Conservation (phyloP, 176 grass and related monocot genomes). For the Hordeum marinum region DNA sequence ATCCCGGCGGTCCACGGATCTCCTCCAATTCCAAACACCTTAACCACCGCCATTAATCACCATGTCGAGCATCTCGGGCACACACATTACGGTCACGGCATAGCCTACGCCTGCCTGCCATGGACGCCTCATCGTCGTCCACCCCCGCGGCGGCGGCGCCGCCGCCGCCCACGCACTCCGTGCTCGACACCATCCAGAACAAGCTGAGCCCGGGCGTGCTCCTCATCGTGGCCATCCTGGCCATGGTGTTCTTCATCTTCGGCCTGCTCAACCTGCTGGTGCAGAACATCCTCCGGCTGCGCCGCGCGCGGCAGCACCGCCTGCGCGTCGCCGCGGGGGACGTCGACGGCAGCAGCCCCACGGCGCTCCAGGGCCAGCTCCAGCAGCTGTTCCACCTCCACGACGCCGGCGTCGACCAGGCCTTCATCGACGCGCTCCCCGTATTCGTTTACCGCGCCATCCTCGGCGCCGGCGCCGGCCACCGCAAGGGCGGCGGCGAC, state of each 20-base stretch:
- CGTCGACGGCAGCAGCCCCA: conserved; percentile 35
- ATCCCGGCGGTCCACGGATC: neutral
- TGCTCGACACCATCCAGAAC: conserved; percentile 26
- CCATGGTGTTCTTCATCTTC: conserved; percentile 79
- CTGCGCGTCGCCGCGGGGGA: conserved; percentile 7
- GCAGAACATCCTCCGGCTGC: conserved; percentile 36
- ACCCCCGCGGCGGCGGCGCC: neutral
- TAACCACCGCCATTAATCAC: neutral
- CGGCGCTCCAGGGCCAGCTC: conserved; percentile 78
- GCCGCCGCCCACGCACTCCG: conserved; percentile 11
- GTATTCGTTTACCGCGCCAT: conserved; percentile 71
- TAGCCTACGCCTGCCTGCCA: neutral
- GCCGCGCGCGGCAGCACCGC: conserved; percentile 27
- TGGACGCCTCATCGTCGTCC: neutral
- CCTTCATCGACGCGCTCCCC: conserved; percentile 84
- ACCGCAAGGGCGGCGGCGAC: conserved; percentile 23
- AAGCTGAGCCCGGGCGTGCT: conserved; percentile 73
- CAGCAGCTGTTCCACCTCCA: conserved; percentile 90
- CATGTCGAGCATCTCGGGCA: neutral
- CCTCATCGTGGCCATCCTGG: conserved; percentile 64
- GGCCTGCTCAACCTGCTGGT: conserved; percentile 70
- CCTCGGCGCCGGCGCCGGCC: neutral
- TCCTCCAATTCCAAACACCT: neutral
- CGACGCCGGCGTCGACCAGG: conserved; percentile 83
- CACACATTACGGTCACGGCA: neutral